Evolutionary conservation across 139 green algal species (phyloP), one percentile per base, ranked within the genome.

Genomic region (Chloropicon primus): DNA sequence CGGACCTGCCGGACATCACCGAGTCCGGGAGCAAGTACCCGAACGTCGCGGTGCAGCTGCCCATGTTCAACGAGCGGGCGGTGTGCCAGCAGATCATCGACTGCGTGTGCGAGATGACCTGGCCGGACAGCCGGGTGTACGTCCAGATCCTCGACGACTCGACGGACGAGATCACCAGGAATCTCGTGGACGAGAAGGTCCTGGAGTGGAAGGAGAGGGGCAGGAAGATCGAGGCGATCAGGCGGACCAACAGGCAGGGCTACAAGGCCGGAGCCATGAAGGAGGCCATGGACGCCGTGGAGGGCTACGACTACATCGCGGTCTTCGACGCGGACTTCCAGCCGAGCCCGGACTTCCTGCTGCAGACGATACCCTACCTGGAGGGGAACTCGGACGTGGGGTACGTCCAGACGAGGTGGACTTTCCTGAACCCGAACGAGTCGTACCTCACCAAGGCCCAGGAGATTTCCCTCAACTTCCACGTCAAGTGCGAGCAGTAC

Each of bases 311-410:
- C 54, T 94, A 88, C 76, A 82, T 93, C 10, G 88, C 89, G 24
- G 87, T 96, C 54, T 96, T 96, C 81, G 92, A 96, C 80, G 92
- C 92, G 74, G 92, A 96, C 81, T 96, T 96, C 81, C 89, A 89
- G 77, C 92, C 92, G 1, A 85, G 91, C 22, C 53, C 85, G 17
- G 85, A 92, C 75, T 97, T 97, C 79, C 82, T 97, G 21, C 77
- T 77, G 3, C 81, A 81, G 72, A 86, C 82, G 21, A 76, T 87
- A 1, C 82, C 82, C 2, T 87, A 86, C 27, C 29, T 81, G 24
- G 74, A 84, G 24, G 74, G 53, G 17, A 87, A 90, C 77, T 41
- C 76, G 21, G 25, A 83, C 54, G 76, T 91, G 22, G 91, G 84
- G 2, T 95, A 91, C 74, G 91, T 91, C 24, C 76, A 80, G 75